A percentile compares a stretch with the other conserved stretches of the same genome.
Conservation (phyloP, 257 asterid species). For the Primulina huaijiensis region DNA sequence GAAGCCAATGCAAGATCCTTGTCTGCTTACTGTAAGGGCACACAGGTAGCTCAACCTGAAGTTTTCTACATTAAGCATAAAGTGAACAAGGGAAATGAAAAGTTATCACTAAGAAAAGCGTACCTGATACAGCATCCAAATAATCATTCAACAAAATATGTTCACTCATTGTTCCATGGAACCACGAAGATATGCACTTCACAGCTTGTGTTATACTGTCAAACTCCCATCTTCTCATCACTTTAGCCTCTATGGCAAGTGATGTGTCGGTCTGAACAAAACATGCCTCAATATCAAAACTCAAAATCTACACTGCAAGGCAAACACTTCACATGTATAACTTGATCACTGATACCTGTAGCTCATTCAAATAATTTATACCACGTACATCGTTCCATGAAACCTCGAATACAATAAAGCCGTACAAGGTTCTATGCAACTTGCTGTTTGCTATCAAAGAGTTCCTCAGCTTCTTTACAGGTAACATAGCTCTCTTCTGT, state of each 20-base stretch:
- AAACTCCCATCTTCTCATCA: constrained; percentile 96
- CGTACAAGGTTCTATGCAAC: constrained; percentile 82
- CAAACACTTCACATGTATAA: constrained; percentile 8
- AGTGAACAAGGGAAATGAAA: constrained; percentile 3
- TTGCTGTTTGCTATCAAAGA: constrained; percentile 72
- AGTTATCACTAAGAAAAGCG: not conserved
- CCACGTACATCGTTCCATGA: constrained; percentile 87
- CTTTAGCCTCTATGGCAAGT: constrained; percentile 80
- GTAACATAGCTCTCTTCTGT: constrained; percentile 79
- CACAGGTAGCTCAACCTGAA: not conserved
- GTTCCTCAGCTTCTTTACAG: constrained; percentile 78
- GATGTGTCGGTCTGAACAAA: constrained; percentile 81
- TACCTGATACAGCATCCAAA: constrained; percentile 68
- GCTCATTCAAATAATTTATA: constrained; percentile 84
- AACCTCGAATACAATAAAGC: constrained; percentile 93
- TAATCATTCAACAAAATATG: constrained; percentile 55
- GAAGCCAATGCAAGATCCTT: not conserved
- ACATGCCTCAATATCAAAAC: constrained; percentile 2
- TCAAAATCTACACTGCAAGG: constrained; percentile 17
- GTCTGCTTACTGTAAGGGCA: not conserved
- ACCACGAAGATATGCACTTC: constrained; percentile 65
- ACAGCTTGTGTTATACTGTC: constrained; percentile 82
- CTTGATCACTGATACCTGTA: constrained; percentile 57
- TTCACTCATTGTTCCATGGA: constrained; percentile 68
- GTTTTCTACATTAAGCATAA: not conserved